Percentiles rank a stretch among this genome's conserved stretches.
Evolutionary conservation across 2,329 filamentous ascomycete species (phyloP).

Genomic region (Fusarium abutilonis): DNA sequence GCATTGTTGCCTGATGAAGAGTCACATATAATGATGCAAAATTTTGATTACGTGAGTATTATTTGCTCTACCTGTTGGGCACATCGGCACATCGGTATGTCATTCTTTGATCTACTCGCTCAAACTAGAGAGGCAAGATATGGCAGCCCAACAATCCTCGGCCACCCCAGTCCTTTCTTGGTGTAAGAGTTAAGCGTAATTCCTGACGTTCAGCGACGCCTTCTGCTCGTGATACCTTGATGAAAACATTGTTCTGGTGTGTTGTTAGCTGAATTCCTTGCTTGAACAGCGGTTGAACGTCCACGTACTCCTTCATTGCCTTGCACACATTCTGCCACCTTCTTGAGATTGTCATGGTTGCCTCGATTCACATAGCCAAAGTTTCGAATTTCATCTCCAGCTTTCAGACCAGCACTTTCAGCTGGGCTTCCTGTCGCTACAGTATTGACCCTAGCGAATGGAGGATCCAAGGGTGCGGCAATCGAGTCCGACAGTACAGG

Average conservation of each 20-base stretch:
- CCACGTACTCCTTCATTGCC: conserved; percentile 85
- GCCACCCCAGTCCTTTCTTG: conserved; percentile 87
- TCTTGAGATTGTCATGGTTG: conserved; percentile 87
- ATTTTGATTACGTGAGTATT: conserved; percentile 4
- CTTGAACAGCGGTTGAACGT: conserved; percentile 2
- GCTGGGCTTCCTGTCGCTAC: conserved; percentile 84
- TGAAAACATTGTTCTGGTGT: conserved; percentile 72
- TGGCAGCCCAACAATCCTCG: conserved; percentile 91
- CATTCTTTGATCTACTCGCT: background rate
- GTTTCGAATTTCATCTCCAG: conserved; percentile 81
- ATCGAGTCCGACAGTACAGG: conserved; percentile 49
- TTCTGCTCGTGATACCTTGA: conserved; percentile 68
- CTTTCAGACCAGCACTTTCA: conserved; percentile 79
- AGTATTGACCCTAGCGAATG: conserved; percentile 89
- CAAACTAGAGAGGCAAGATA: conserved; percentile 75
- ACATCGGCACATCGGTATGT: background rate
- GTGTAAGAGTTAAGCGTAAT: conserved; percentile 76
- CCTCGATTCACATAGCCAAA: conserved; percentile 86
- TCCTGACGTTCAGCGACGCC: conserved; percentile 60
- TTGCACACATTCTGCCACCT: conserved; percentile 89
- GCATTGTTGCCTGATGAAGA: background rate
- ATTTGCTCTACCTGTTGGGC: background rate
- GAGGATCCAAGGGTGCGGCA: conserved; percentile 42
- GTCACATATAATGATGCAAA: background rate
- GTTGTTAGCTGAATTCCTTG: conserved; percentile 38